A percentile compares a stretch with the other conserved stretches of the same genome.
phyloP scores from a whole-genome alignment of 169 alveolate genomes.

The Cryptosporidium tyzzeri region DNA sequence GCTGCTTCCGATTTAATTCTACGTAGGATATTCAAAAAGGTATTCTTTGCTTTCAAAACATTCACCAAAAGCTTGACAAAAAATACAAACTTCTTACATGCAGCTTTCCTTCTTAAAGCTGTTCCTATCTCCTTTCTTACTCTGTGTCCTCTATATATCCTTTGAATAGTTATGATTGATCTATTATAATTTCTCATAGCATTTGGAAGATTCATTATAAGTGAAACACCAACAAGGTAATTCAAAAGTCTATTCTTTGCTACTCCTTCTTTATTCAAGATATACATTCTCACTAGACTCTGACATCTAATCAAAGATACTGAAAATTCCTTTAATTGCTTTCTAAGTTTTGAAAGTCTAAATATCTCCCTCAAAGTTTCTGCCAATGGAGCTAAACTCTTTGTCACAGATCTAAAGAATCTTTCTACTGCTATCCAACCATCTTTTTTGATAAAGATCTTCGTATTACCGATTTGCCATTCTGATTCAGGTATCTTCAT shows the following conservation, averaged over 20 bases:
- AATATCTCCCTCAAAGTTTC: constrained; percentile 75
- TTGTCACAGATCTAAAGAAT: constrained; percentile 76
- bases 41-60: constrained; percentile 25
- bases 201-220: constrained; percentile 43
- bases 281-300: constrained; percentile 52
- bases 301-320: constrained; percentile 54
- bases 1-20: constrained; percentile 54
- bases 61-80: background rate
- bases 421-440: constrained; percentile 81
- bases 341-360: constrained; percentile 74
- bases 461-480: constrained; percentile 79
- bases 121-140: constrained; percentile 52
- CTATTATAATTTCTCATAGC: background rate
- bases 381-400: constrained; percentile 77
- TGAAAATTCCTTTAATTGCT: constrained; percentile 25
- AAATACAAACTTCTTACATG: constrained; percentile 9
- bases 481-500: constrained; percentile 78
- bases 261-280: constrained; percentile 12
- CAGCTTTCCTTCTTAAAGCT: constrained; percentile 33
- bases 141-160: constrained; percentile 77
- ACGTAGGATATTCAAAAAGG: constrained; percentile 6
- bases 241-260: constrained; percentile 4
- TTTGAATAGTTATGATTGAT: constrained; percentile 75
- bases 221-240: constrained; percentile 29
- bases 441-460: constrained; percentile 77